phyloP scores from a whole-genome alignment of 495 filamentous ascomycete genomes.

The Halenospora varia region DNA sequence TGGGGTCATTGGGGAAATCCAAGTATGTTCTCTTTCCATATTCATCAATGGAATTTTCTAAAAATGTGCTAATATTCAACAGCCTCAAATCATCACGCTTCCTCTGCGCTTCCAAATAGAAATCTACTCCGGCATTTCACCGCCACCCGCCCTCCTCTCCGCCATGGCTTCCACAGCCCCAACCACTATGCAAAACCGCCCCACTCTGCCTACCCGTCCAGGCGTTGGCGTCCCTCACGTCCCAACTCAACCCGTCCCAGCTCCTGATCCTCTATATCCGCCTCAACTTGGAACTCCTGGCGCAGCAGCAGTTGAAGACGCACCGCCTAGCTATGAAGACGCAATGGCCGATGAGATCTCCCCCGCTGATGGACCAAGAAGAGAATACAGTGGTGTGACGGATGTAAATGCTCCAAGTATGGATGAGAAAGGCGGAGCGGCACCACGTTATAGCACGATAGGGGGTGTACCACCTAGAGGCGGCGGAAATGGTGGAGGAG shows the following conservation, averaged over 20 bases:
- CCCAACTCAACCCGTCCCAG: constrained; percentile 12
- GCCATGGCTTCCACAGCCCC: constrained; percentile 44
- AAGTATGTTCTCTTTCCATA: constrained; percentile 38
- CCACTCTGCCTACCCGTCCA: constrained; percentile 11
- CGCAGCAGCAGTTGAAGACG: constrained; percentile 52
- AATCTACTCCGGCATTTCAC: constrained; percentile 88
- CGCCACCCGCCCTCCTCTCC: constrained; percentile 69
- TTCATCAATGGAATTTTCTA: neutral
- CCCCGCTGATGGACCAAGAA: constrained; percentile 20
- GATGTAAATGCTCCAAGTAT: constrained; percentile 25
- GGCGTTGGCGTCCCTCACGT: no score
- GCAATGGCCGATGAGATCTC: constrained; percentile 59
- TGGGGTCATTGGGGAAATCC: constrained; percentile 42
- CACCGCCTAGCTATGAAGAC: constrained; percentile 83
- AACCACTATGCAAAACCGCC: constrained; percentile 35
- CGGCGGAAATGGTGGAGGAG: neutral
- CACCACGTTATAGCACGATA: neutral
- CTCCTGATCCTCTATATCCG: constrained; percentile 39
- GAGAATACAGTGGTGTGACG: constrained; percentile 25
- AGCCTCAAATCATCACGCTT: constrained; percentile 68
- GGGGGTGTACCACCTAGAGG: neutral
- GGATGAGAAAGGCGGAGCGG: constrained; percentile 15
- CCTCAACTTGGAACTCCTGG: constrained; percentile 39
- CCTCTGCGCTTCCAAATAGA: constrained; percentile 74
- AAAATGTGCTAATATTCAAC: constrained; percentile 15